phyloP scores from a whole-genome alignment of 768 basidiomycete genomes.

The Piloderma croceum region DNA sequence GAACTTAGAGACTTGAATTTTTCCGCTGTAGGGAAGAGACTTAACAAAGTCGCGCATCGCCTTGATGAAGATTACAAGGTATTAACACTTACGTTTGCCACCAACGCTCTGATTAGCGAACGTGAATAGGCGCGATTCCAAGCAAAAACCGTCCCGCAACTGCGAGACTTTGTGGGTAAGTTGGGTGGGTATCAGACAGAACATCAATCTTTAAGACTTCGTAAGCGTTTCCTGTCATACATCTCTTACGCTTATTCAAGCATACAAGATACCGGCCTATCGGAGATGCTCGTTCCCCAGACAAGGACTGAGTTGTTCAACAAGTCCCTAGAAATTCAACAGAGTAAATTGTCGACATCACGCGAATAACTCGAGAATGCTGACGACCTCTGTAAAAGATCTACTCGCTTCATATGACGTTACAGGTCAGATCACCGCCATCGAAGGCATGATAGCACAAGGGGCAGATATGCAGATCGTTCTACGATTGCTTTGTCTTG shows the following conservation, averaged over 20 bases:
- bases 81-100: constrained; percentile 6
- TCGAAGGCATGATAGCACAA: constrained; percentile 88
- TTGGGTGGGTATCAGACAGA: constrained; percentile 89
- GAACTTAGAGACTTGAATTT: constrained; percentile 92
- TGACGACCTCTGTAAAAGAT: constrained; percentile 44
- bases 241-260: constrained; percentile 1
- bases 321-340: constrained; percentile 89
- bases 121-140: constrained; percentile 64
- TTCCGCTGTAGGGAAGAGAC: constrained; percentile 73
- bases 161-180: constrained; percentile 93
- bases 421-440: constrained; percentile 69
- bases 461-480: constrained; percentile 78
- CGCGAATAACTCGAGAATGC: not conserved
- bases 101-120: constrained; percentile 4
- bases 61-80: constrained; percentile 94
- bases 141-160: constrained; percentile 85
- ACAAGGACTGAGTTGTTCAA: constrained; percentile 88
- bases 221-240: constrained; percentile 44
- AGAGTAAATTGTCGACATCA: constrained; percentile 53
- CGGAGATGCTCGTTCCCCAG: constrained; percentile 82
- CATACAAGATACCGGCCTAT: constrained; percentile 79
- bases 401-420: constrained; percentile 91
- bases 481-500: constrained; percentile 77
- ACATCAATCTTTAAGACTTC: constrained; percentile 82
- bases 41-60: constrained; percentile 77